Percentiles rank a stretch among this genome's conserved stretches.
Conservation (phyloP, 2,329 filamentous ascomycete species). For the Claviceps quebecensis region DNA sequence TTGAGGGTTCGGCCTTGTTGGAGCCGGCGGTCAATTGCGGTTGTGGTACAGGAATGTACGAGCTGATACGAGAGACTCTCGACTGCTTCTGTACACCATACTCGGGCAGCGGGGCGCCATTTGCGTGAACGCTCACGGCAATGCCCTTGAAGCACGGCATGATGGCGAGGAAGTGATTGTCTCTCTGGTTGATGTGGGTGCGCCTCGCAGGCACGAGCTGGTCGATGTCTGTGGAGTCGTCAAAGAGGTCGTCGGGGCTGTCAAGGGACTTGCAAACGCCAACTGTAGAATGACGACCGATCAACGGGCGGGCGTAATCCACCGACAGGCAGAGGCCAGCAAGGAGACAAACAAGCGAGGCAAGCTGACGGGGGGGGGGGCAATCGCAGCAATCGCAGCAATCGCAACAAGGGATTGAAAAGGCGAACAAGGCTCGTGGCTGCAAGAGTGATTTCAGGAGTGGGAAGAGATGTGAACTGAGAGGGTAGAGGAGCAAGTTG, state of each 20-base stretch:
- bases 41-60: conserved; percentile 90
- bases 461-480: too few species aligned
- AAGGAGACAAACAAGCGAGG: neutral
- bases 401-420: neutral
- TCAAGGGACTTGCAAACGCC: neutral
- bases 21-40: conserved; percentile 51
- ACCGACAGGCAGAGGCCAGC: conserved; percentile 5
- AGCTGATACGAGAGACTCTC: conserved; percentile 80
- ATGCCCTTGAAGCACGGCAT: conserved; percentile 99
- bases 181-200: neutral
- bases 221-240: neutral
- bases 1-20: conserved; percentile 77
- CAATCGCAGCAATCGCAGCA: neutral
- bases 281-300: too few species aligned
- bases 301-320: conserved; percentile 4
- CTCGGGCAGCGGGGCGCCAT: conserved; percentile 70
- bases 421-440: neutral
- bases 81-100: conserved; percentile 92
- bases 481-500: too few species aligned
- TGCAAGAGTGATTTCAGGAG: neutral
- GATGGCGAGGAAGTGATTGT: conserved; percentile 18
- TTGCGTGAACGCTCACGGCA: conserved; percentile 88
- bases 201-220: neutral
- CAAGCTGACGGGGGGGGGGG: neutral
- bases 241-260: neutral